Evolutionary conservation across 352 stramenopile species (phyloP), one percentile per base, ranked within the genome.

Genomic region (Pseudoperonospora humuli): DNA sequence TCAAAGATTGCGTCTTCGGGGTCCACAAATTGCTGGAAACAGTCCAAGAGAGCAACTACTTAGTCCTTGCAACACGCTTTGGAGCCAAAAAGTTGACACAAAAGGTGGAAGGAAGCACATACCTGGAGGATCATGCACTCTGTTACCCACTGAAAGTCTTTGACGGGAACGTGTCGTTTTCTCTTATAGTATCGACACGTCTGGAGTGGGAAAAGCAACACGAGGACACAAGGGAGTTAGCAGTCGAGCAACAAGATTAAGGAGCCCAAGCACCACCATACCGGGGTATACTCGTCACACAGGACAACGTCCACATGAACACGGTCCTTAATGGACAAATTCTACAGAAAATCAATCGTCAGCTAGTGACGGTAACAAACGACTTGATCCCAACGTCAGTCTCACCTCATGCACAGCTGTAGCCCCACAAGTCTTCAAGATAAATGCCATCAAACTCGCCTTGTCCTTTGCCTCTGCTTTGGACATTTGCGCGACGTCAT

Each of bases 51-150:
- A 18, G 28, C 20, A 52, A 15, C 11, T 7, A 37, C 7, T 32
- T 26, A 31, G 9, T 13, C 13, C 7, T 2, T 17, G 19, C 9
- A 9, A 39, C 14, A 7, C 27, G 8, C 14, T 31, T 25, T 28
- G 15, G n/a, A n/a, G n/a, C n/a, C n/a, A n/a, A n/a, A n/a, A n/a
- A n/a, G n/a, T n/a, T n/a, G n/a, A n/a, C n/a, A n/a, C n/a, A n/a
- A n/a, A n/a, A n/a, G n/a, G n/a, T n/a, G n/a, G 17, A 11, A 45
- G 13, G 7, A 35, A 13, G n/a, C 19, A 32, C 42, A 17, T 64
- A 91, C 78, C 67, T 87, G 74, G 19, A 85, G 61, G 43, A 91
- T 75, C 40, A 91, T 70, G 45, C 79, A 91, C 43, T 91, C 79
- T 2, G 74, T 86, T 10, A 87, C 70, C 79, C 79, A 91, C 23